Base-by-base conservation (phyloP, 257 asterid species). In the Datura wrightii region DNA sequence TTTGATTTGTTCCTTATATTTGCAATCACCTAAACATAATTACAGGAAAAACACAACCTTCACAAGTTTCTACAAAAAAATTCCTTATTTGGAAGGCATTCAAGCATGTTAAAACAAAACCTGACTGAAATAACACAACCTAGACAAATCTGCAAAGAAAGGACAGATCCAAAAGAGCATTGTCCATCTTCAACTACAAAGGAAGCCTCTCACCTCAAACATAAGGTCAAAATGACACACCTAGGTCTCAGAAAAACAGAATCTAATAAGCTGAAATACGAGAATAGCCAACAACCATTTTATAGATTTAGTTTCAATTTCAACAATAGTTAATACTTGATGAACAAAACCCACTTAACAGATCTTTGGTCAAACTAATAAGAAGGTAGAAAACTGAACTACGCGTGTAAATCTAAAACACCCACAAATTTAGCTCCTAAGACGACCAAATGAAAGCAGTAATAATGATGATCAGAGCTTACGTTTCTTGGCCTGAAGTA, bases 401-500 rank as follows among this genome's bases (percentile, higher is more conserved):
- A 16, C 24, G 62, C 5, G 10, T 56, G 7, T 16, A 56, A 56
- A 56, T 18, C 62, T 18, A 71, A 42, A 76, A 76, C 3, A 50
- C 24, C 59, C 80, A 10, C 19, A 72, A 72, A 10, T 50, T 56
- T 76, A 50, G 62, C 82, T 76, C 24, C 82, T 13, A 48, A 19
- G 8, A 74, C 42, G 0, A 19, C 80, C 3, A 48, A 78, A 52
- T 8, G 5, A 65, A 65, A 34, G 67, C 19, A 24, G 31, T 24
- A 13, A 34, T 19, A 13, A 72, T 50, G 60, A 50, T 76, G 80
- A 86, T 83, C 37, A 55, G 63, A 85, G 50, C 86, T 8, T 91
- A 94, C 98, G 82, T 90, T 87, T 91, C 92, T 85, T 92, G 86
- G 91, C 89, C 85, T 92, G 97, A 82, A 94, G 96, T 37, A 94